Base-by-base conservation (phyloP, 306 rosid genomes). In the Corylus avellana region DNA sequence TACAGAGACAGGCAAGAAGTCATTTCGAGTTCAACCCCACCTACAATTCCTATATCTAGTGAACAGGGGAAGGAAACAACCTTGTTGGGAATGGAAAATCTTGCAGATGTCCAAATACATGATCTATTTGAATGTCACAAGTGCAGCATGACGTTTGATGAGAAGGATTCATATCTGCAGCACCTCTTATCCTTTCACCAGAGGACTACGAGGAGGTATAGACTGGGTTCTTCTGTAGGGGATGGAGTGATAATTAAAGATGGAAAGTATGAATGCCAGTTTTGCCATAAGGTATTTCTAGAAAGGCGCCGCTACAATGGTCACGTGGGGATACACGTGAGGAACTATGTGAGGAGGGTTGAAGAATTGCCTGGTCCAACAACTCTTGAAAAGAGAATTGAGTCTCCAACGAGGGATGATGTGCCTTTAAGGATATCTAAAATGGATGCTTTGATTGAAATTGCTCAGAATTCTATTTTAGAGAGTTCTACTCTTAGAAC, bases 241-340 rank as follows among this genome's bases (percentile, higher is more conserved):
- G 98, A 91, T 78, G 98, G 98, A 68, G 98, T 93, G 78, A 93
- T 93, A 79, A 89, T 93, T 70, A 91, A 90, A 80, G 94, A 93
- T 77, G 98, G 96, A n/a, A 93, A 91, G 77, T 93, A 85, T 80
- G 96, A 91, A 82, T 93, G 98, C 87, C 98, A 93, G 88, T 93
- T 93, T 83, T 93, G 98, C 84, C 98, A 93, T 79, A 91, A 93
- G 84, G 93, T 91, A 77, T 93, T 91, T 77, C 64, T 83, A 50
- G 98, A 93, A 77, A 88, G 92, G 90, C 92, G 92, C 80, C 94
- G 96, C 81, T 93, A 93, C 85, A 93, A 91, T 75, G 90, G 96
- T 63, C 98, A 93, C 81, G 98, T 93, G 61, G 98, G 98, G 76
- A 93, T 93, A 59, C 98, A 93, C 77, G 98, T 93, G 49, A 89